Conservation (phyloP, 2,329 filamentous ascomycete genomes). For the Massarina eburnea region DNA sequence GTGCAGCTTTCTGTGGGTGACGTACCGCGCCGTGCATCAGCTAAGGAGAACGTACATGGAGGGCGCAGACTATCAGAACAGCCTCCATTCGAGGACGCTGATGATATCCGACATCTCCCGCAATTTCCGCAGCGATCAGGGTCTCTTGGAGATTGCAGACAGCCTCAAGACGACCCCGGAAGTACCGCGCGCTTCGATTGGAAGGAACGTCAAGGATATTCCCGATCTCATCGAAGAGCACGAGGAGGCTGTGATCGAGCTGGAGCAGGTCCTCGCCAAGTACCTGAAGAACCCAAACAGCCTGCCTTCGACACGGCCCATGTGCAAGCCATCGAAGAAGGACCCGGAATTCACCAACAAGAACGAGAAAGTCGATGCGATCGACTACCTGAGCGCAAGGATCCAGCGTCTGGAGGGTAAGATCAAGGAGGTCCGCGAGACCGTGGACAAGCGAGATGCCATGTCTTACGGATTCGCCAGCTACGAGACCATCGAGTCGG, state of each 20-base stretch:
- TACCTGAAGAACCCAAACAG: slow-evolving; percentile 86
- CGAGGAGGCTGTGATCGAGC: slow-evolving; percentile 73
- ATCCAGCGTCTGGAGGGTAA: slow-evolving; percentile 81
- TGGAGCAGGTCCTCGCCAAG: slow-evolving; percentile 82
- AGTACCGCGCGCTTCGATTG: slow-evolving; percentile 78
- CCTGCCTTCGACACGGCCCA: slow-evolving; percentile 74
- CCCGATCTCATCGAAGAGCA: slow-evolving; percentile 85
- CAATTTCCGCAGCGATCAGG: slow-evolving; percentile 78
- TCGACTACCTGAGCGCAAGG: slow-evolving; percentile 85
- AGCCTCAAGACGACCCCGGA: slow-evolving; percentile 75
- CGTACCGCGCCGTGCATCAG: slow-evolving; percentile 72
- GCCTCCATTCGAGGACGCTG: slow-evolving; percentile 71
- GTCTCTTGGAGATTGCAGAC: slow-evolving; percentile 81
- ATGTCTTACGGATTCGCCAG: slow-evolving; percentile 94
- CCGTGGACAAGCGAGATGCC: slow-evolving; percentile 83
- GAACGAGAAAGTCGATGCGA: slow-evolving; percentile 83
- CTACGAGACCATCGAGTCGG: slow-evolving; percentile 83
- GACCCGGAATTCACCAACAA: slow-evolving; percentile 64
- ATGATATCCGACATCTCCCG: slow-evolving; percentile 81
- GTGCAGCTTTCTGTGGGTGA: slow-evolving; percentile 83
- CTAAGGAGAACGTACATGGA: slow-evolving; percentile 80
- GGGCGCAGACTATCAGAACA: slow-evolving; percentile 83
- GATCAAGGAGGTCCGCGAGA: slow-evolving; percentile 79
- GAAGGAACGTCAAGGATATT: slow-evolving; percentile 87
- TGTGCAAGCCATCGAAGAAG: slow-evolving; percentile 77